Conservation (phyloP, 805 yeast species). For the Cyberlindnera euphorbiae region DNA sequence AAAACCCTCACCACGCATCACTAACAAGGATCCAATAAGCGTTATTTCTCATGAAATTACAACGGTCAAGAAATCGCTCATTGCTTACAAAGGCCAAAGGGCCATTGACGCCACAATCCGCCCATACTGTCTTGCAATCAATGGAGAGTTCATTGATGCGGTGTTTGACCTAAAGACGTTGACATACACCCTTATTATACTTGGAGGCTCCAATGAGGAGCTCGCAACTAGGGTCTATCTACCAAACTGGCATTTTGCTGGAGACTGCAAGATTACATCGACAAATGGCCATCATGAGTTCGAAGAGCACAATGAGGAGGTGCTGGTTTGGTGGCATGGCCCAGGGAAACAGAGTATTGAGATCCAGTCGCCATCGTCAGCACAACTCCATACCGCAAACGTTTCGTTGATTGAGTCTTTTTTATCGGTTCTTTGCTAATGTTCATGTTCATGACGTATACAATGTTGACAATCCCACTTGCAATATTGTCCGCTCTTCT, state of each 20-base stretch:
- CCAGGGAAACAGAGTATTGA: slow-evolving; percentile 34
- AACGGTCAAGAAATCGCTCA: background rate
- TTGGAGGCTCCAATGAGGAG: slow-evolving; percentile 22
- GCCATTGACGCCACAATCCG: slow-evolving; percentile 72
- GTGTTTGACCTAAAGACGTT: slow-evolving; percentile 53
- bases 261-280: slow-evolving; percentile 43
- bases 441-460: background rate
- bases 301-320: slow-evolving; percentile 42
- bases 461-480: slow-evolving; percentile 1
- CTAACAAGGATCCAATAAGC: background rate
- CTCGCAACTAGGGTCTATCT: slow-evolving; percentile 58
- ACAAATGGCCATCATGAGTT: slow-evolving; percentile 54
- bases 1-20: background rate
- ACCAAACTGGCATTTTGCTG: slow-evolving; percentile 69
- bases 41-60: background rate
- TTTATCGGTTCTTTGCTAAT: slow-evolving; percentile 13
- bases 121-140: slow-evolving; percentile 65
- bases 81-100: slow-evolving; percentile 49
- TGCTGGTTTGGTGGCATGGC: slow-evolving; percentile 69
- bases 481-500: slow-evolving; percentile 1
- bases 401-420: slow-evolving; percentile 6
- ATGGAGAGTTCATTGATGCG: slow-evolving; percentile 51
- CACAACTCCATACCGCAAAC: slow-evolving; percentile 1
- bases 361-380: slow-evolving; percentile 15
- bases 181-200: slow-evolving; percentile 45